A percentile compares a stretch with the other conserved stretches of the same genome.
Evolutionary conservation across 78 protist genomes (phyloP).

Genomic region (Cavenderia fasciculata): DNA sequence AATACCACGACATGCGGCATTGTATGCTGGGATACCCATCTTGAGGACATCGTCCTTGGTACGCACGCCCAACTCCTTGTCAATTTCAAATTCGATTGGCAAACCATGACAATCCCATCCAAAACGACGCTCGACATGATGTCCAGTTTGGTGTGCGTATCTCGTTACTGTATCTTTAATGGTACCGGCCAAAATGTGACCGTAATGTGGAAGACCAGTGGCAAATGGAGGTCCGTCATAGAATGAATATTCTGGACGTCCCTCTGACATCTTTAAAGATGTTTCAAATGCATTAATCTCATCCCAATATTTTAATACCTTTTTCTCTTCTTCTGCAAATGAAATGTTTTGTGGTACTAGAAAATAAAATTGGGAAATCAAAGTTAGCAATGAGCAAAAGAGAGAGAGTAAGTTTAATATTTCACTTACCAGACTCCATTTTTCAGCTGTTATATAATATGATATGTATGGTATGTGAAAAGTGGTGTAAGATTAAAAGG

Average conservation of each 20-base stretch:
- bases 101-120: constrained; percentile 99
- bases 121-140: constrained; percentile 96
- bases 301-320: constrained; percentile 91
- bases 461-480: too few species aligned
- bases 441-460: too few species aligned
- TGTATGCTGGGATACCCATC: constrained; percentile 97
- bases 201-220: constrained; percentile 99
- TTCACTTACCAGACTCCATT: too few species aligned
- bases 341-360: constrained; percentile 84
- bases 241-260: constrained; percentile 88
- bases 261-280: constrained; percentile 89
- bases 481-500: too few species aligned
- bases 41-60: constrained; percentile 92
- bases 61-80: constrained; percentile 93
- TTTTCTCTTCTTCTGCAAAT: constrained; percentile 91
- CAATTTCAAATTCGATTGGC: constrained; percentile 99
- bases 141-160: constrained; percentile 97
- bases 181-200: constrained; percentile 99
- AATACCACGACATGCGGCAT: constrained; percentile 94
- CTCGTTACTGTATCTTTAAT: constrained; percentile 99
- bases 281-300: constrained; percentile 93
- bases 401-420: too few species aligned
- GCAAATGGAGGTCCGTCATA: constrained; percentile 99
- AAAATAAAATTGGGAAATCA: too few species aligned
- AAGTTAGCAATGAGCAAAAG: too few species aligned